Evolutionary conservation across 1,139 yeast species (phyloP).

Genomic region (Geotrichum cucujoidarum): DNA sequence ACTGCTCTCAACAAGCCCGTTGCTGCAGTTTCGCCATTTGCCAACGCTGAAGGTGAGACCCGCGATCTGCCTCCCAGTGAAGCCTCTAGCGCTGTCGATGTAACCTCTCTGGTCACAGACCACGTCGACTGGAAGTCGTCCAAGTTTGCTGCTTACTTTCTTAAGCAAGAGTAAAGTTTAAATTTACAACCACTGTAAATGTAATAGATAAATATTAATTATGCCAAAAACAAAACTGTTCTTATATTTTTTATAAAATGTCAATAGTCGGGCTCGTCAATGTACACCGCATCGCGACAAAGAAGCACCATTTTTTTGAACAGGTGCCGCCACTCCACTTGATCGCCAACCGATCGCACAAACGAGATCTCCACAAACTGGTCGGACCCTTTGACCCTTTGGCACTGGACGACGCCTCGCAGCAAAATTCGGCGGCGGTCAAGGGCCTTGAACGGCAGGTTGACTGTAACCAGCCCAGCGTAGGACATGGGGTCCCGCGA

Average conservation of each 20-base stretch:
- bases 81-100: conserved; percentile 10
- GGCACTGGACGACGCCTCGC: conserved; percentile 46
- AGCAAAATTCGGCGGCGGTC: conserved; percentile 48
- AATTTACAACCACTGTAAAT: background rate
- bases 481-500: conserved; percentile 20
- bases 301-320: conserved; percentile 51
- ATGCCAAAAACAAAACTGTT: background rate
- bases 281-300: conserved; percentile 49
- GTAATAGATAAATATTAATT: background rate
- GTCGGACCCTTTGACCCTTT: conserved; percentile 31
- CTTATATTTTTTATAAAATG: background rate
- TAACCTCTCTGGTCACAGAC: background rate
- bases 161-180: conserved; percentile 3
- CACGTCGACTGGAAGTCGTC: conserved; percentile 12
- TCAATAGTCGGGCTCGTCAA: conserved; percentile 2
- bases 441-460: conserved; percentile 41
- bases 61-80: too few relatives aligned
- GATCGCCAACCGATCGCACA: conserved; percentile 53
- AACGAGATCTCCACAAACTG: conserved; percentile 42
- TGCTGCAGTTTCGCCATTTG: conserved; percentile 20
- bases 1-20: conserved; percentile 52
- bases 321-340: conserved; percentile 61
- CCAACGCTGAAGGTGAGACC: conserved; percentile 10
- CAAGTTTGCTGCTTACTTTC: conserved; percentile 13
- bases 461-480: conserved; percentile 19